phyloP scores from a whole-genome alignment of 331 rosid genomes.

The Quercus lobata region DNA sequence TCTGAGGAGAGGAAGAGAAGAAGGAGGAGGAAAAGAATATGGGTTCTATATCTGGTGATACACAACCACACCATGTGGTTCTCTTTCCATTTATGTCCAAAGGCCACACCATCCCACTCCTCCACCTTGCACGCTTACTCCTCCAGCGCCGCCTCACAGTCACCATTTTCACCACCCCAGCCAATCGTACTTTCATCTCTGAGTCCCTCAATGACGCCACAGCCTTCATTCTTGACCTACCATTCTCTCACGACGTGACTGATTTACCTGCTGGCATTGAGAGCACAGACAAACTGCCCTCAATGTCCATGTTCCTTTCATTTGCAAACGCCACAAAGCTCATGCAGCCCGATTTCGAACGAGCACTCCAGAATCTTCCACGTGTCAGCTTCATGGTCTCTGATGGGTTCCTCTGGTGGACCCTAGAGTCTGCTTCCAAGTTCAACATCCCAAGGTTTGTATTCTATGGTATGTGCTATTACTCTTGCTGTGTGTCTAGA shows the following conservation, averaged over 20 bases:
- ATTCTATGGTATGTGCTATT: slow-evolving; percentile 33
- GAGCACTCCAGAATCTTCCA: slow-evolving; percentile 24
- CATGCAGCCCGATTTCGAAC: slow-evolving; percentile 47
- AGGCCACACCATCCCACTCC: slow-evolving; percentile 75
- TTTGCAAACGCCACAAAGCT: slow-evolving; percentile 31
- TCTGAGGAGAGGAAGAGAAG: too few relatives aligned
- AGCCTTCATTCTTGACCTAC: slow-evolving; percentile 28
- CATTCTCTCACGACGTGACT: slow-evolving; percentile 28
- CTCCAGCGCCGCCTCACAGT: slow-evolving; percentile 24
- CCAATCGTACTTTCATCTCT: slow-evolving; percentile 37
- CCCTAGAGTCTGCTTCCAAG: slow-evolving; percentile 38
- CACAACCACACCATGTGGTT: slow-evolving; percentile 21
- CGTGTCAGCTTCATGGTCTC: slow-evolving; percentile 50
- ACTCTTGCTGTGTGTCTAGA: not conserved
- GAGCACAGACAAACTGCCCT: slow-evolving; percentile 51
- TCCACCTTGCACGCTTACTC: slow-evolving; percentile 47
- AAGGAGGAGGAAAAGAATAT: too few relatives aligned
- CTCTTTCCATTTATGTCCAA: slow-evolving; percentile 66
- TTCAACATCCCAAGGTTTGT: slow-evolving; percentile 30
- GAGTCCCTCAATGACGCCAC: slow-evolving; percentile 22
- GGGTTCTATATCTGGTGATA: not conserved
- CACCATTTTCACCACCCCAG: slow-evolving; percentile 48
- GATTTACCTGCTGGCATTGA: slow-evolving; percentile 41
- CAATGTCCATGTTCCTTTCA: slow-evolving; percentile 23
- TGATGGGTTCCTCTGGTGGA: slow-evolving; percentile 75